Percentiles rank a stretch among this genome's conserved stretches.
These are phyloP conservation scores for Aspergillus carbonarius DNA, from an alignment of 2,329 filamentous ascomycete genomes.

Conservation along the genomic window DNA sequence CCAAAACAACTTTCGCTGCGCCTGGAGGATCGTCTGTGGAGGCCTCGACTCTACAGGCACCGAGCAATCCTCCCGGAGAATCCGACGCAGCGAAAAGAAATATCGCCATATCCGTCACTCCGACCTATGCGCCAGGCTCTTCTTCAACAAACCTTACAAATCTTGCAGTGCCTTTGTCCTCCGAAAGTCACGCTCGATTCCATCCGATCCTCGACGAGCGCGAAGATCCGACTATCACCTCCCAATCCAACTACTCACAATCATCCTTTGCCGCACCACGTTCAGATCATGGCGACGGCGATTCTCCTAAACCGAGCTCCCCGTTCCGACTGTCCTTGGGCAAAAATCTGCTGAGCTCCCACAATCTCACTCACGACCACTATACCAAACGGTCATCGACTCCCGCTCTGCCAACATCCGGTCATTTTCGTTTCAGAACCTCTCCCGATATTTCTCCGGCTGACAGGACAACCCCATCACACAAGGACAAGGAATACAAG, in stretches of 20 bases:
- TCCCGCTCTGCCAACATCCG: conserved; percentile 21
- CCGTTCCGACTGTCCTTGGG: conserved; percentile 39
- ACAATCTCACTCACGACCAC: conserved; percentile 23
- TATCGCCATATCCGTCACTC: conserved; percentile 17
- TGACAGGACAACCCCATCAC: conserved; percentile 22
- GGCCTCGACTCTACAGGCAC: conserved; percentile 18
- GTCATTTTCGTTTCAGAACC: conserved; percentile 29
- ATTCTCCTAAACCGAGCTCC: conserved; percentile 34
- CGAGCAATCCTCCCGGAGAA: conserved; percentile 24
- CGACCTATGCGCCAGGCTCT: conserved; percentile 25
- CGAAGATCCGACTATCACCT: conserved; percentile 22
- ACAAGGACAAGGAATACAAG: conserved; percentile 28
- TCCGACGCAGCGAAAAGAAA: conserved; percentile 26
- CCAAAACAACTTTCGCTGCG: conserved; percentile 28
- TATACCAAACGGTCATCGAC: conserved; percentile 30
- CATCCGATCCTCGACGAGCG: conserved; percentile 34
- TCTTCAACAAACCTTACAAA: conserved; percentile 31
- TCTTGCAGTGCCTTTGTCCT: conserved; percentile 28
- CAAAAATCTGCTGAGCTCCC: conserved; percentile 27
- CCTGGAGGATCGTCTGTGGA: conserved; percentile 26
- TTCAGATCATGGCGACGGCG: conserved; percentile 27
- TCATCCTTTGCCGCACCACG: conserved; percentile 21
- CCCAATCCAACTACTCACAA: conserved; percentile 30
- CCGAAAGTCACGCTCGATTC: conserved; percentile 29
- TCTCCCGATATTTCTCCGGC: conserved; percentile 28